A percentile compares a stretch with the other conserved stretches of the same genome.
These are phyloP conservation scores for Leishmania martiniquensis DNA, from an alignment of 208 protist species.

Conservation along the genomic window DNA sequence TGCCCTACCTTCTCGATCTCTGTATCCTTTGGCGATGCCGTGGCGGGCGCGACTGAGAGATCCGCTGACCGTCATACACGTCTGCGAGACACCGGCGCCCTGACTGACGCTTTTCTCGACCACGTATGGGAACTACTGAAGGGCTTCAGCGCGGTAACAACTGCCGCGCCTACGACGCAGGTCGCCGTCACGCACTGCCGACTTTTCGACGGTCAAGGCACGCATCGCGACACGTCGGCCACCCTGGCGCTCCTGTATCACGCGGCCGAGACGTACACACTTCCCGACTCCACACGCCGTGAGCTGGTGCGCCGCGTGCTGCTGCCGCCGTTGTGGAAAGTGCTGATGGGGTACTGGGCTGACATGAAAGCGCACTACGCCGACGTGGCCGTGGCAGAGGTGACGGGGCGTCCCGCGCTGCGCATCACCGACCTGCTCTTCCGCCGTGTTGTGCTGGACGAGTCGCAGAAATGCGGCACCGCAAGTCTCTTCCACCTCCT, in stretches of 20 bases:
- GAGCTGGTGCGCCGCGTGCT: constrained; percentile 22
- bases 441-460: constrained; percentile 59
- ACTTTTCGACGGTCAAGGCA: not conserved
- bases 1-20: constrained; percentile 17
- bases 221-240: not conserved
- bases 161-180: not conserved
- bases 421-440: constrained; percentile 46
- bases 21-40: not conserved
- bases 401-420: constrained; percentile 19
- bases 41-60: not conserved
- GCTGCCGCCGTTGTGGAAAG: constrained; percentile 22
- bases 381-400: constrained; percentile 14
- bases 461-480: constrained; percentile 51
- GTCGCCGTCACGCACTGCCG: not conserved
- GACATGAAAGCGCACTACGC: constrained; percentile 20
- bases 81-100: not conserved
- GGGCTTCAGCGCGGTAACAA: not conserved
- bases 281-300: constrained; percentile 7
- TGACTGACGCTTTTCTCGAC: constrained; percentile 31
- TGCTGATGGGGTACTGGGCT: constrained; percentile 12
- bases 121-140: constrained; percentile 27
- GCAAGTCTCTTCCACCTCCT: constrained; percentile 40
- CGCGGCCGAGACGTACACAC: constrained; percentile 4
- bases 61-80: not conserved
- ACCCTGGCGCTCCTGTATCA: constrained; percentile 8